These are phyloP conservation scores for Nowakowskiella sp. DNA, from an alignment of 192 early-diverging fungal genomes.

Conservation along the genomic window DNA sequence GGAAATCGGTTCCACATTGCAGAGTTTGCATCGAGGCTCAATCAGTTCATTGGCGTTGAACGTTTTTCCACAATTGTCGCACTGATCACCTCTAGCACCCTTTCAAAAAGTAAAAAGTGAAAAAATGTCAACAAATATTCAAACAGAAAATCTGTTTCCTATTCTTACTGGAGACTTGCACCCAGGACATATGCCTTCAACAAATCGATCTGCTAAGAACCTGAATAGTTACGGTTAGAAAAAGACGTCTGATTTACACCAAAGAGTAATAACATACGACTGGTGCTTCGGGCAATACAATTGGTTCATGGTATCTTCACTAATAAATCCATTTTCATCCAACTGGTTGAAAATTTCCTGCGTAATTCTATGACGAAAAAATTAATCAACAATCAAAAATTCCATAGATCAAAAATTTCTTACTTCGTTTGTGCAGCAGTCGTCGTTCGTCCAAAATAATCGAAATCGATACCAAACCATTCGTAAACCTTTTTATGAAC, in stretches of 20 bases:
- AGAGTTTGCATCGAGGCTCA: conserved; percentile 91
- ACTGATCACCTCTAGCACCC: conserved; percentile 98
- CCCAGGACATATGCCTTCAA: conserved; percentile 90
- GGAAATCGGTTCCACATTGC: conserved; percentile 70
- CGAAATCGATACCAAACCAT: conserved; percentile 93
- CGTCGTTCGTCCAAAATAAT: conserved; percentile 92
- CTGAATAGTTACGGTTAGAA: conserved; percentile 26
- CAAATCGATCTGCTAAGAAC: conserved; percentile 96
- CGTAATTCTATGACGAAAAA: conserved; percentile 43
- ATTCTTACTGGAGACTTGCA: conserved; percentile 64
- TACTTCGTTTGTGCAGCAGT: conserved; percentile 79
- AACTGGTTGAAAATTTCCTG: conserved; percentile 81
- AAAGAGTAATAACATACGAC: conserved; percentile 16
- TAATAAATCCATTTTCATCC: conserved; percentile 59
- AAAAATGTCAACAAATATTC: too few species aligned
- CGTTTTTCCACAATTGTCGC: conserved; percentile 86
- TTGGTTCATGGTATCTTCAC: conserved; percentile 74
- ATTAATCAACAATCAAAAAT: neutral
- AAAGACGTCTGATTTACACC: conserved; percentile 4
- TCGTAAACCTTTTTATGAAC: conserved; percentile 83
- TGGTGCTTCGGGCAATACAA: conserved; percentile 83
- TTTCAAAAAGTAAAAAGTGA: conserved; percentile 25
- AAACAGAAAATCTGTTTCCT: conserved; percentile 11
- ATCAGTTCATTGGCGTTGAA: conserved; percentile 88
- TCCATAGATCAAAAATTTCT: conserved; percentile 1